Percentiles rank a stretch among this genome's conserved stretches.
Evolutionary conservation across 2,329 filamentous ascomycete species (phyloP).

Genomic region (Pyrenophora graminea): DNA sequence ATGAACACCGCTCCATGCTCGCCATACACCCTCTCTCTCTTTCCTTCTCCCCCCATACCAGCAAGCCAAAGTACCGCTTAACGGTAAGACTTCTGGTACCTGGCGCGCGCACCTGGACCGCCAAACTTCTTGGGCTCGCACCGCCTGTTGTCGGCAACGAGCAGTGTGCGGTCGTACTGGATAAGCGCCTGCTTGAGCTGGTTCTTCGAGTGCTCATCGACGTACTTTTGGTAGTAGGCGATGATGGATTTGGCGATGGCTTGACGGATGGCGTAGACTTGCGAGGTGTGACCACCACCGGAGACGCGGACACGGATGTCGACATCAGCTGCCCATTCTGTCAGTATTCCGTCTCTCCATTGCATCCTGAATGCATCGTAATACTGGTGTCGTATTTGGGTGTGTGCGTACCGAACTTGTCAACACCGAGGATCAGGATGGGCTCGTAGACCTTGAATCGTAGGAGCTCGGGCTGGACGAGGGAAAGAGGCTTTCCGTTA

Average conservation of each 20-base stretch:
- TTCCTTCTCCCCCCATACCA: constrained; percentile 10
- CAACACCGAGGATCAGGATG: constrained; percentile 91
- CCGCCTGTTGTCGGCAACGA: constrained; percentile 98
- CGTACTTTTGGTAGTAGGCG: constrained; percentile 99
- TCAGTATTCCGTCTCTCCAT: constrained; percentile 21
- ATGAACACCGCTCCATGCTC: constrained; percentile 46
- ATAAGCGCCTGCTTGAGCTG: constrained; percentile 96
- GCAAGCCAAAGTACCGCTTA: constrained; percentile 57
- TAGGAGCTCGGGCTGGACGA: constrained; percentile 94
- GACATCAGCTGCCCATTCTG: constrained; percentile 64
- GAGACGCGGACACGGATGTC: constrained; percentile 96
- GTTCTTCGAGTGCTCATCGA: constrained; percentile 99
- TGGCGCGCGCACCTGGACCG: constrained; percentile 89
- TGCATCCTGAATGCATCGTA: not conserved
- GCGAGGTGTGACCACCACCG: constrained; percentile 96
- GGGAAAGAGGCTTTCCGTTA: constrained; percentile 92
- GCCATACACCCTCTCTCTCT: constrained; percentile 23
- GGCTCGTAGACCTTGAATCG: constrained; percentile 99
- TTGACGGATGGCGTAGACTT: constrained; percentile 98
- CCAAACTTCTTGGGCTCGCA: constrained; percentile 99
- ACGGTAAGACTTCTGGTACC: constrained; percentile 99
- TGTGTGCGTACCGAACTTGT: constrained; percentile 75
- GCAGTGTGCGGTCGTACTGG: constrained; percentile 93
- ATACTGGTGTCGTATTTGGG: not conserved
- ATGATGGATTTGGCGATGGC: constrained; percentile 96